phyloP scores from a whole-genome alignment of 139 green algal species.

The Haematococcus lacustris region DNA sequence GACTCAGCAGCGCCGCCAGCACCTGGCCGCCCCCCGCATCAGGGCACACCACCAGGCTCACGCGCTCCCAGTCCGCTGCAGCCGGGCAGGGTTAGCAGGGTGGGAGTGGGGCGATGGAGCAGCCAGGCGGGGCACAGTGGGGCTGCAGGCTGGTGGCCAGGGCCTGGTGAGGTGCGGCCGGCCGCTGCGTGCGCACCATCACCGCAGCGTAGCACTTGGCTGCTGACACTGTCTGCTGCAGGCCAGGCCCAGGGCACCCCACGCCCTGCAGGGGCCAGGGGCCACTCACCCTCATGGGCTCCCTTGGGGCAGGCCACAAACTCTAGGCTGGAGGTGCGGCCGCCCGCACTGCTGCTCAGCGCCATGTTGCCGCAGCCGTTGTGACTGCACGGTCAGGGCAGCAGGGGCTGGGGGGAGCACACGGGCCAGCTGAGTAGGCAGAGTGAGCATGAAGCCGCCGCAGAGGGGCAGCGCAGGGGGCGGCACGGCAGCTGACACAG shows the following conservation, averaged over 20 bases:
- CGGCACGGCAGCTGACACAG: no score
- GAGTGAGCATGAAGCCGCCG: background rate
- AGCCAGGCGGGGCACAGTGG: no score
- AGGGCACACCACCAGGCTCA: conserved; percentile 9
- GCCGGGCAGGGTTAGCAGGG: no score
- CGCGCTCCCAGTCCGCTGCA: conserved; percentile 10
- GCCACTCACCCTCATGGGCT: conserved; percentile 5
- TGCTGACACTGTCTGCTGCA: no score
- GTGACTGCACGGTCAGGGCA: background rate
- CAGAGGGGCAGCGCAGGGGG: no score
- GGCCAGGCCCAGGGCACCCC: background rate
- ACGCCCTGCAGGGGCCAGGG: background rate
- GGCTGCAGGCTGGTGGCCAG: background rate
- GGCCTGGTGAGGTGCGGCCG: background rate
- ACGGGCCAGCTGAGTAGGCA: background rate
- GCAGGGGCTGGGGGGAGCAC: background rate
- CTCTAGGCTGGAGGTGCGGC: background rate
- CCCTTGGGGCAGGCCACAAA: background rate
- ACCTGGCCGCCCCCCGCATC: background rate
- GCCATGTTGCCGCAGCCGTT: conserved; percentile 4
- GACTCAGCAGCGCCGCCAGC: conserved; percentile 4
- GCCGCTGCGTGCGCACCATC: background rate
- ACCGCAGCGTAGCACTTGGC: no score
- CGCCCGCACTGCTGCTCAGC: background rate
- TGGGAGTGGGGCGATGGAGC: no score